Base-by-base conservation (phyloP, 2,329 filamentous ascomycete genomes). In the Penicillium sp. region DNA sequence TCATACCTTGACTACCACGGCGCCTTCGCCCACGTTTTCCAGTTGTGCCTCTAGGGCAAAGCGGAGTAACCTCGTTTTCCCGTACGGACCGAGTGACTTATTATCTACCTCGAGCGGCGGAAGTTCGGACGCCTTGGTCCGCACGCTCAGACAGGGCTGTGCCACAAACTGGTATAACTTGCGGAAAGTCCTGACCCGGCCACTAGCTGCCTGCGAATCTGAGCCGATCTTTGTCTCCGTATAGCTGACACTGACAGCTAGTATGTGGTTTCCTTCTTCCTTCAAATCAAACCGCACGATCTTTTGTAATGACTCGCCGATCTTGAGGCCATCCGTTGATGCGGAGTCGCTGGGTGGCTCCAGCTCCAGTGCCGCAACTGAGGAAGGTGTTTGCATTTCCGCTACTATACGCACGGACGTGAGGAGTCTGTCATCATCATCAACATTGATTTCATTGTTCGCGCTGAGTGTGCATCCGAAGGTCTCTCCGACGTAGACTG, bases 81-180 rank as follows among this genome's bases (percentile, higher is more conserved):
- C 71, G 57, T 73, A 72, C 28, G 72, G 72, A 0, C 70, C 71
- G 5, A 72, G 54, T 15, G 67, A 64, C 48, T 73, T 72, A 48
- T 74, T 72, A n/a, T 72, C 68, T 19, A 72, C 70, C 44, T 66
- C 71, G 10, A 71, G 60, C 3, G 73, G 67, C 37, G 76, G 64
- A 49, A 88, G 64, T 45, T 82, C 77, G 3, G 86, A 87, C 3
- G 88, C 81, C 68, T 97, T 98, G 1, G 91, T 96, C 55, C 91
- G 78, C 52, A 98, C 91, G 55, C 90, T 88, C 58, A 98, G 75
- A 53, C 89, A 86, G 34, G 88, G 82, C 73, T 95, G 91, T 64
- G 90, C 93, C 48, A 94, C 84, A 65, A 98, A 98, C 68, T 97
- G 93, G 69, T 97, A 98, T 53, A 98, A 73, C 72, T 97, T 97